Evolutionary conservation across 108 stramenopile genomes (phyloP), one percentile per base, ranked within the genome.

Genomic region (Ochromonas danica): DNA sequence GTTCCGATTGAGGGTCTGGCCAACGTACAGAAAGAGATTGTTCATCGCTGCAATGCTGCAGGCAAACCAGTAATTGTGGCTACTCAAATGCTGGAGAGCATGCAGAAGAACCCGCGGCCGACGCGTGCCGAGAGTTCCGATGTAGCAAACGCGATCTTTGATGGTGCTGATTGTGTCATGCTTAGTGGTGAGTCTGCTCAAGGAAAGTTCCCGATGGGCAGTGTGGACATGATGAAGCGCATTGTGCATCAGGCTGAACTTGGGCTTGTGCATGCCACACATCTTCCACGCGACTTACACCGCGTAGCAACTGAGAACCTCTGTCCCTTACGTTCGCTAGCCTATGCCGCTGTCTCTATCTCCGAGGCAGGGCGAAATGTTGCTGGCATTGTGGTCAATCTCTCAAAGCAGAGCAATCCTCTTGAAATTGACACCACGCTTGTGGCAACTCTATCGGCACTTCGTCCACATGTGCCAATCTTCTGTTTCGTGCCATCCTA

Each of bases 1-100:
- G 97, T 99, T 81, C 96, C 96, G 60, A 93, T 96, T 17, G 93
- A 96, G 77, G 96, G 95, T 89, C 95, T 97, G 17, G 94, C 94
- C 85, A 84, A 94, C 40, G 96, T 93, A 1, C 94, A 95, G 81
- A 97, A 97, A 90, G 84, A 86, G 87, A 97, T 97, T 94, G 94
- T 97, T 80, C 90, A 92, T 62, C 89, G 91, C 80, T 91, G 92
- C 70, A 94, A 94, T 84, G 85, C 91, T 78, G 92, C 91, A 2
- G 96, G 96, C 60, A 97, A 95, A 85, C 93, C 93, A 27, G 93
- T 98, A 31, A 87, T 97, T 39, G 94, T 93, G 22, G 96, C 96
- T 30, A 98, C 95, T 6, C 96, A 97, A 83, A 97, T 97, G 96
- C 85, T 97, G n/a, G 96, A 97, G 78, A 87, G 88, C 51, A 99